Conservation (phyloP, 164 flowering plant genomes). For the Platanus orientalis region DNA sequence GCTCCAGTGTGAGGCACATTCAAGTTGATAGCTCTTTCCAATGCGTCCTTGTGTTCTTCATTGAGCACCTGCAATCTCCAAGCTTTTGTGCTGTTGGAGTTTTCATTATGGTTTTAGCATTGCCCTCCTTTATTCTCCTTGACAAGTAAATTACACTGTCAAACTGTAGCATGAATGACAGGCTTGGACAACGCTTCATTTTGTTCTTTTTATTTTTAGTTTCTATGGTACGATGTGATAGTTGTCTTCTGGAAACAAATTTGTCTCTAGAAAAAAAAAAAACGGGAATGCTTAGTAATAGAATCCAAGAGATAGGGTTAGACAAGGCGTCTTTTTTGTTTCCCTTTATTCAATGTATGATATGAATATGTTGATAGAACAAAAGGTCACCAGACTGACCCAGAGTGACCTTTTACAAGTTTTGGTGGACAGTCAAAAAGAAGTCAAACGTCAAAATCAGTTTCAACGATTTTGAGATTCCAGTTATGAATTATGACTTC, state of each 20-base stretch:
- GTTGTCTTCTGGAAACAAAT: too few species aligned
- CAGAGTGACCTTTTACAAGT: not conserved
- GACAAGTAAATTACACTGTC: too few species aligned
- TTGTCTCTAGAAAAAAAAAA: too few species aligned
- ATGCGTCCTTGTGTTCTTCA: constrained; percentile 63
- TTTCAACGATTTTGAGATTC: not conserved
- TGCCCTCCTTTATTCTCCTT: constrained; percentile 41
- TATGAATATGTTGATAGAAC: too few species aligned
- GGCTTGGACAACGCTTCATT: too few species aligned
- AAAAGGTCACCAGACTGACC: not conserved
- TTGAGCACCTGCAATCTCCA: constrained; percentile 46
- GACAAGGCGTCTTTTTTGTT: too few species aligned
- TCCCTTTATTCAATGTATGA: too few species aligned
- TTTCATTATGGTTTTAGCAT: constrained; percentile 30
- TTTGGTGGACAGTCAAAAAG: not conserved
- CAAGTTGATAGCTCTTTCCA: constrained; percentile 60
- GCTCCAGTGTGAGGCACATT: constrained; percentile 56
- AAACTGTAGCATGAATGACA: not conserved
- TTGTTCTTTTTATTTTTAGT: too few species aligned
- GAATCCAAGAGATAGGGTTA: not conserved
- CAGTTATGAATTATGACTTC: too few species aligned
- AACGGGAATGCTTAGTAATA: too few species aligned
- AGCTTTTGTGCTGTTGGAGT: constrained; percentile 46
- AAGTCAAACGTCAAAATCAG: not conserved
- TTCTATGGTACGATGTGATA: too few species aligned